Evolutionary conservation across 2,329 filamentous ascomycete species (phyloP).

Genomic region (Aquanectria penicillioides): DNA sequence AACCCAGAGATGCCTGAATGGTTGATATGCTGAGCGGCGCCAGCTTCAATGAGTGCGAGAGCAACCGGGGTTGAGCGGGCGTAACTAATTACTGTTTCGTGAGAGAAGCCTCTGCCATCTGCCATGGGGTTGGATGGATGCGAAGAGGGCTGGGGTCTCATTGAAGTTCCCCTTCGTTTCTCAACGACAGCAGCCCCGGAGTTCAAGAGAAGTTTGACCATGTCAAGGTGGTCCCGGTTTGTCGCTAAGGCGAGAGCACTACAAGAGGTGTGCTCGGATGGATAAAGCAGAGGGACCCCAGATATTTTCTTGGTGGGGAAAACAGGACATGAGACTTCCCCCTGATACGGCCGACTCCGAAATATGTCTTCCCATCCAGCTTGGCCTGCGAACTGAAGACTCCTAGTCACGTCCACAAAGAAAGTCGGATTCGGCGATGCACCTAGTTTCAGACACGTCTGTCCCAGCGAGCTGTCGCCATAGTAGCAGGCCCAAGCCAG

Average conservation of each 20-base stretch:
- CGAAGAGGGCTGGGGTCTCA: not conserved
- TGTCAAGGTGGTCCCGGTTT: not conserved
- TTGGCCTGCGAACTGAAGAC: not conserved
- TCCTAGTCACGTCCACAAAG: not conserved
- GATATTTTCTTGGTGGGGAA: not conserved
- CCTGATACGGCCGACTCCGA: not conserved
- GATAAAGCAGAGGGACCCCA: not conserved
- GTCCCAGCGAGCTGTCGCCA: not conserved
- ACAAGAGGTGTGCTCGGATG: not conserved
- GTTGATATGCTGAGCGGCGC: not conserved
- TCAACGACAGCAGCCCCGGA: not conserved
- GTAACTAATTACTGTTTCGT: not conserved
- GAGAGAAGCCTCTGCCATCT: not conserved
- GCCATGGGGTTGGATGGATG: not conserved
- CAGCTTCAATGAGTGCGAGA: not conserved
- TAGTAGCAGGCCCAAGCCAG: slow-evolving; percentile 8
- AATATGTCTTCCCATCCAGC: not conserved
- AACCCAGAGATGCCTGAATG: not conserved
- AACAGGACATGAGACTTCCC: not conserved
- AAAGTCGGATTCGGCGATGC: not conserved
- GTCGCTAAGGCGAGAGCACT: not conserved
- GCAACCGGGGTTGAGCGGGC: not conserved
- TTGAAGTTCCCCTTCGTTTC: not conserved
- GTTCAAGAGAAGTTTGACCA: slow-evolving; percentile 1
- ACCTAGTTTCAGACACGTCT: not conserved